A percentile compares a stretch with the other conserved stretches of the same genome.
Conservation (phyloP, 371 early-diverging fungal species). For the Mortierella sp. region DNA sequence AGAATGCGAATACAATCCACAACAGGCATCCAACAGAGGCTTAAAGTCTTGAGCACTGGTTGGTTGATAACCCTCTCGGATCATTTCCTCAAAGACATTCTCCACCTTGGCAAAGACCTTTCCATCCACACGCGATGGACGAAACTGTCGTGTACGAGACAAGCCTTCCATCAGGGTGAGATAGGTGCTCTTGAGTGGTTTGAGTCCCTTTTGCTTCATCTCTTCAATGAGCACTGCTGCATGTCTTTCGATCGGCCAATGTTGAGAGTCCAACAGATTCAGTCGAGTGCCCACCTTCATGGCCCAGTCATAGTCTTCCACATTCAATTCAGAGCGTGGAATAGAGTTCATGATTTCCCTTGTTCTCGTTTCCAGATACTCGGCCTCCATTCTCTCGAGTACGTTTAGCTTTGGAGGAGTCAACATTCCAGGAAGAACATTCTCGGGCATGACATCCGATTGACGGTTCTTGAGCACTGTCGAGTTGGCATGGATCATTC, state of each 20-base stretch:
- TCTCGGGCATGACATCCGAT: constrained; percentile 22
- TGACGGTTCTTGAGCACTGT: constrained; percentile 30
- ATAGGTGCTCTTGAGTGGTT: constrained; percentile 29
- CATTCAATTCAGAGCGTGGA: constrained; percentile 16
- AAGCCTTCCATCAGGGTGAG: constrained; percentile 35
- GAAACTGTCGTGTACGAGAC: constrained; percentile 41
- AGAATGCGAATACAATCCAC: constrained; percentile 35
- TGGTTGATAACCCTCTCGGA: constrained; percentile 12
- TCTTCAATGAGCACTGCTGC: constrained; percentile 8
- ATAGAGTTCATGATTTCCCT: constrained; percentile 15
- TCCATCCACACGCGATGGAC: constrained; percentile 21
- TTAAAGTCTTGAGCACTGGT: constrained; percentile 28
- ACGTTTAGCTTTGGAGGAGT: constrained; percentile 31
- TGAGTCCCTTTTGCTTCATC: constrained; percentile 28
- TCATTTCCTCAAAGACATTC: constrained; percentile 33
- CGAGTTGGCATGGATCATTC: constrained; percentile 21
- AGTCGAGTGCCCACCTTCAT: constrained; percentile 25
- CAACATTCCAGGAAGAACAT: constrained; percentile 31
- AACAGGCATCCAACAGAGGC: constrained; percentile 45
- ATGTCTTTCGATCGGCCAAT: constrained; percentile 17
- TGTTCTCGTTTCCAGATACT: constrained; percentile 12
- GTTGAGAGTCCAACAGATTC: constrained; percentile 26
- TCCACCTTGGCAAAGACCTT: constrained; percentile 7
- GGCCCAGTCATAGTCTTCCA: constrained; percentile 34
- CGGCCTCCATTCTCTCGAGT: constrained; percentile 22